phyloP scores from a whole-genome alignment of 108 stramenopile genomes.

The Fragilariopsis cylindrus region DNA sequence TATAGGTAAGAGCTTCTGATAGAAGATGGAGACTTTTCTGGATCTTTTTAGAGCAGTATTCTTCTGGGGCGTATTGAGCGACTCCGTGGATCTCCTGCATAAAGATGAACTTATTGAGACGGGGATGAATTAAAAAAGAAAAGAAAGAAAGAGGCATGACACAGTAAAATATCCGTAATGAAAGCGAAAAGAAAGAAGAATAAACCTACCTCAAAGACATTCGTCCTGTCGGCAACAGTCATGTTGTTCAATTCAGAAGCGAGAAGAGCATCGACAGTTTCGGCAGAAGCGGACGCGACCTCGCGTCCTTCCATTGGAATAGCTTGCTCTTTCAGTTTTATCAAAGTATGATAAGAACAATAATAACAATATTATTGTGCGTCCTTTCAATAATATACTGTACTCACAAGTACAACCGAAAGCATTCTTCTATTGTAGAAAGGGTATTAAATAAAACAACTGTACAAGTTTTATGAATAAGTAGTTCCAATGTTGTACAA shows the following conservation, averaged over 20 bases:
- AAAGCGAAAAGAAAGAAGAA: too few relatives aligned
- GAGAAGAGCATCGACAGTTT: slow-evolving; percentile 1
- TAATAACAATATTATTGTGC: too few relatives aligned
- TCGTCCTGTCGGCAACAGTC: not conserved
- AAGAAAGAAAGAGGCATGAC: not conserved
- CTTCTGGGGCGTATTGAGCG: not conserved
- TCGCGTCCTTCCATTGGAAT: too few relatives aligned
- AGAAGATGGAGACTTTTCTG: not conserved
- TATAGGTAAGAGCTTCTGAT: not conserved
- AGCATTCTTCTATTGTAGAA: too few relatives aligned
- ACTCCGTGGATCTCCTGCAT: slow-evolving; percentile 8
- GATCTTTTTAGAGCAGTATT: not conserved
- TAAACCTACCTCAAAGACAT: slow-evolving; percentile 8
- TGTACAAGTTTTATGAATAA: too few relatives aligned
- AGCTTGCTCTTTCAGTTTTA: too few relatives aligned
- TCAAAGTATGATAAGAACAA: too few relatives aligned
- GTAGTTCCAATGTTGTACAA: too few relatives aligned
- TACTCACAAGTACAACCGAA: too few relatives aligned
- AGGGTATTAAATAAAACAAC: too few relatives aligned
- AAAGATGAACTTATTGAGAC: not conserved
- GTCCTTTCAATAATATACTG: too few relatives aligned
- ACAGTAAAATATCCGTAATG: not conserved
- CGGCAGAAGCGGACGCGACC: not conserved
- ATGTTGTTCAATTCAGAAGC: slow-evolving; percentile 15
- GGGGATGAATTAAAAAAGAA: not conserved